Conservation (phyloP, 2,329 filamentous ascomycete species). For the Aspergillus jensenii region DNA sequence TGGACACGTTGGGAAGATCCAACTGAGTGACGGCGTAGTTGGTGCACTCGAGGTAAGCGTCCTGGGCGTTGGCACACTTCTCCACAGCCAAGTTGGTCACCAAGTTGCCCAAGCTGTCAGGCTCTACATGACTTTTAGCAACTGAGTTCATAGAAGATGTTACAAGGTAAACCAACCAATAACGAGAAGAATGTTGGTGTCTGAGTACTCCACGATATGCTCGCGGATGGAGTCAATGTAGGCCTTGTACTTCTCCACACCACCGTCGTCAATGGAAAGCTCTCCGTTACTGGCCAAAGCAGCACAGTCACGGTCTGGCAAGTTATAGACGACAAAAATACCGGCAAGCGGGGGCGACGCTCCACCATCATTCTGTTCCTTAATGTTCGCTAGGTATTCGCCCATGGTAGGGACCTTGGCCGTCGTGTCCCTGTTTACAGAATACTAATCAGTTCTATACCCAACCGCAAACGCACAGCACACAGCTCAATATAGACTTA, state of each 20-base stretch:
- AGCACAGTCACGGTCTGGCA: conserved; percentile 64
- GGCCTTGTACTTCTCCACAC: conserved; percentile 52
- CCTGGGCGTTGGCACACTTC: conserved; percentile 55
- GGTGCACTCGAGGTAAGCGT: conserved; percentile 56
- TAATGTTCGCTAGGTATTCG: conserved; percentile 49
- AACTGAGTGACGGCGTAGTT: conserved; percentile 58
- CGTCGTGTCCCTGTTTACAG: conserved; percentile 41
- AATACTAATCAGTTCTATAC: neutral
- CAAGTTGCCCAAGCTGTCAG: conserved; percentile 63
- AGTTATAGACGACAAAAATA: conserved; percentile 62
- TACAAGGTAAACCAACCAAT: conserved; percentile 41
- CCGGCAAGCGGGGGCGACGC: conserved; percentile 48
- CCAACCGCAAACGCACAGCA: neutral
- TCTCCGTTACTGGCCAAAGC: conserved; percentile 65
- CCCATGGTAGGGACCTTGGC: conserved; percentile 52
- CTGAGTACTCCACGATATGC: conserved; percentile 55
- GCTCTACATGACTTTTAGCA: conserved; percentile 49
- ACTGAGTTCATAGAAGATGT: neutral
- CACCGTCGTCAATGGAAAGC: conserved; percentile 55
- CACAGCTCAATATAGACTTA: conserved; percentile 27
- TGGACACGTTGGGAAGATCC: conserved; percentile 61
- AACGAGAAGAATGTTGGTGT: conserved; percentile 51
- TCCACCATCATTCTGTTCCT: conserved; percentile 49
- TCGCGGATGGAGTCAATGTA: conserved; percentile 57
- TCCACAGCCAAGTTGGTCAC: conserved; percentile 59